phyloP scores from a whole-genome alignment of 2,329 filamentous ascomycete genomes.

The Talaromyces piceae region DNA sequence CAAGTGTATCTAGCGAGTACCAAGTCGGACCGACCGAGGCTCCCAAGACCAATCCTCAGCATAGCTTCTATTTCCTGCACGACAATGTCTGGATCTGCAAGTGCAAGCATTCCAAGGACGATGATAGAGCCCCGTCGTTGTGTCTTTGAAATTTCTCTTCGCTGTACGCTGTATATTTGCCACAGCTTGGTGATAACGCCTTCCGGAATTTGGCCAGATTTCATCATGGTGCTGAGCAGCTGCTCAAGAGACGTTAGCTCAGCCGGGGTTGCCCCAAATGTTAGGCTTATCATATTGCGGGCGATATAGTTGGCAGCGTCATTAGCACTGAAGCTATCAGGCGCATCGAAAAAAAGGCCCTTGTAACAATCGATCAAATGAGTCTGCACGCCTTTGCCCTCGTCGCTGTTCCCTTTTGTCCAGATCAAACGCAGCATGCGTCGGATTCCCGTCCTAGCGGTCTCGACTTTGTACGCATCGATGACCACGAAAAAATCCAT shows the following conservation, averaged over 20 bases:
- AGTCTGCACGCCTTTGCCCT: constrained; percentile 94
- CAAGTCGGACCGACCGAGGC: constrained; percentile 71
- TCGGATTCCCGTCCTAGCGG: constrained; percentile 84
- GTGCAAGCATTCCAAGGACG: constrained; percentile 89
- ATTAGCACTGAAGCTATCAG: constrained; percentile 76
- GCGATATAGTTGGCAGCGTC: constrained; percentile 94
- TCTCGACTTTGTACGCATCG: constrained; percentile 92
- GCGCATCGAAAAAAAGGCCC: constrained; percentile 90
- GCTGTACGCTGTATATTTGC: constrained; percentile 95
- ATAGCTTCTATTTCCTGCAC: constrained; percentile 93
- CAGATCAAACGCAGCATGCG: constrained; percentile 96
- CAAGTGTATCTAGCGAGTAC: constrained; percentile 92
- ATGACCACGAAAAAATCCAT: constrained; percentile 98
- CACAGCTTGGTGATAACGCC: constrained; percentile 85
- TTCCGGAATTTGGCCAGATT: constrained; percentile 76
- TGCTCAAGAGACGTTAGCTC: constrained; percentile 95
- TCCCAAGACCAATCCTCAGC: constrained; percentile 78
- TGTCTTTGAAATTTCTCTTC: constrained; percentile 81
- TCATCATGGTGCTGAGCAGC: constrained; percentile 95
- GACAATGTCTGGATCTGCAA: constrained; percentile 86
- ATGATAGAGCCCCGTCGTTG: constrained; percentile 93
- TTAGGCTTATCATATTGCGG: constrained; percentile 97
- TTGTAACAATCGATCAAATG: constrained; percentile 97
- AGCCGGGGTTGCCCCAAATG: constrained; percentile 88
- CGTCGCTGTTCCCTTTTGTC: constrained; percentile 98